Conservation (phyloP, 768 basidiomycete species). For the Boletus coccyginus region DNA sequence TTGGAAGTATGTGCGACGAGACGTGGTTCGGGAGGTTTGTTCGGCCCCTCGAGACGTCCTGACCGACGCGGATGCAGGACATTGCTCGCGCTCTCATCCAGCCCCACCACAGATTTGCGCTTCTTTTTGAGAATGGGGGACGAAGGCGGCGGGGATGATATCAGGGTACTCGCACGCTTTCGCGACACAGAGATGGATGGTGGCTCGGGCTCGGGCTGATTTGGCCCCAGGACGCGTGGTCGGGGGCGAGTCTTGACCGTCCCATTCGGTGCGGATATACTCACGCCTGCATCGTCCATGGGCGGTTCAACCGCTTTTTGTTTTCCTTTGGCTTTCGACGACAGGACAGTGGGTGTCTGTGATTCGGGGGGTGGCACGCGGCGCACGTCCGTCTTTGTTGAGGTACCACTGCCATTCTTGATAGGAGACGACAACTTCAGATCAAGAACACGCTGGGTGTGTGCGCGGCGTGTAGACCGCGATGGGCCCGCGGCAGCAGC, state of each 20-base stretch:
- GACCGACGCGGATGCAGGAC: constrained; percentile 16
- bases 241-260: constrained; percentile 5
- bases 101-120: constrained; percentile 17
- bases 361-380: constrained; percentile 4
- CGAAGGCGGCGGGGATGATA: constrained; percentile 17
- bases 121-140: constrained; percentile 26
- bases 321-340: constrained; percentile 32
- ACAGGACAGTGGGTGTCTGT: constrained; percentile 8
- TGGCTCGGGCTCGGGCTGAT: constrained; percentile 2
- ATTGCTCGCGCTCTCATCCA: constrained; percentile 3
- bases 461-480: constrained; percentile 59
- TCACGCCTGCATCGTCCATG: constrained; percentile 6
- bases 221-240: neutral
- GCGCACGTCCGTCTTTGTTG: constrained; percentile 11
- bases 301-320: constrained; percentile 26
- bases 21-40: constrained; percentile 8
- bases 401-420: constrained; percentile 6
- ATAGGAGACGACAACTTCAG: constrained; percentile 31
- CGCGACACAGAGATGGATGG: constrained; percentile 8
- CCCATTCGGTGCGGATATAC: constrained; percentile 15
- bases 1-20: neutral
- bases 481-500: constrained; percentile 43
- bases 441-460: constrained; percentile 50
- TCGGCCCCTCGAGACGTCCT: constrained; percentile 16
- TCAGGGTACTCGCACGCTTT: constrained; percentile 25